Evolutionary conservation across 495 filamentous ascomycete species (phyloP), one percentile per base, ranked within the genome.

Genomic region (Rhizodiscina lignyota): DNA sequence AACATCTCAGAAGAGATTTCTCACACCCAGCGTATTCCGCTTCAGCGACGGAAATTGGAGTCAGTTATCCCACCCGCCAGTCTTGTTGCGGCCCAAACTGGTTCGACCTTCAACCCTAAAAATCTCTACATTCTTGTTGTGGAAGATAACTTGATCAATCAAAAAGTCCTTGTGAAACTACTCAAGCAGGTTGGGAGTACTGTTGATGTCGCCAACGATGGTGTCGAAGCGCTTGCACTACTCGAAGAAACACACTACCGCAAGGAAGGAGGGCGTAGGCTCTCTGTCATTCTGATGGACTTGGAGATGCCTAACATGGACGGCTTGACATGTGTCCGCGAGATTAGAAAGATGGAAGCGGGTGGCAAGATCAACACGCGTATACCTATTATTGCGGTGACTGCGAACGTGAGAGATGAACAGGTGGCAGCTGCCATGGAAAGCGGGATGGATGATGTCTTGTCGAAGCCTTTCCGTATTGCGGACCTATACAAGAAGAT

Each of bases 301-400:
- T 35, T 47, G 13, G 46, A 56, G 21, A 56, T 56, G 53, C 53
- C 53, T 2, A 42, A 49, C 11, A 47, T 54, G 42, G 45, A 56
- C 35, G 53, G 53, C 30, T 39, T 50, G 15, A 39, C 46, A 0
- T 48, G 43, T 21, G 44, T 52, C 2, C 18, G 27, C 4, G 21
- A 39, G 32, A 52, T 56, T 8, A 42, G 53, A 8, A 35, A 40
- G n/a, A 29, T 50, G 38, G 41, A 49, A 36, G 17, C 10, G 1
- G 24, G 38, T 5, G 50, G 50, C 10, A 36, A 35, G 23, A 8
- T 53, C 11, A 41, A 37, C 16, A 37, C 39, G 0, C 44, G 40
- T 36, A 32, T 43, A 4, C 37, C 44, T n/a, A 42, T 54, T 18
- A 38, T 56, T 24, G 53, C 48, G 4, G 40, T 56, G 4, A 54